A percentile compares a stretch with the other conserved stretches of the same genome.
These are phyloP conservation scores for Xylariaceae sp. DNA, from an alignment of 2,329 filamentous ascomycete genomes.

Conservation along the genomic window DNA sequence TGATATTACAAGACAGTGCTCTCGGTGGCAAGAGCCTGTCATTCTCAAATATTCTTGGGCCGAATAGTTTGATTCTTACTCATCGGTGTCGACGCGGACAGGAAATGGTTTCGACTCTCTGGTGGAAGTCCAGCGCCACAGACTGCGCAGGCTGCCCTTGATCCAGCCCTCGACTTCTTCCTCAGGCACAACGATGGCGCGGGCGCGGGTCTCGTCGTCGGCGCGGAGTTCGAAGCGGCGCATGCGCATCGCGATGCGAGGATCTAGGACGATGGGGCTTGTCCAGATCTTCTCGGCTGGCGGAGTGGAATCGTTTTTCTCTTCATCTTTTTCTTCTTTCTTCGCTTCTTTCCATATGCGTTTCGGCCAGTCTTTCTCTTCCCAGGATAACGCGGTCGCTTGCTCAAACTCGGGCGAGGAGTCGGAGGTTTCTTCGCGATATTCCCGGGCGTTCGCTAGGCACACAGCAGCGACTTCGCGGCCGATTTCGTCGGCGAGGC, in stretches of 20 bases:
- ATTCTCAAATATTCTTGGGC: background rate
- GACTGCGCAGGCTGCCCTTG: slow-evolving; percentile 62
- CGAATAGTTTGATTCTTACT: slow-evolving; percentile 1
- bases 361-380: slow-evolving; percentile 87
- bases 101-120: slow-evolving; percentile 40
- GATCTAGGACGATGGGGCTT: slow-evolving; percentile 76
- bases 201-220: slow-evolving; percentile 73
- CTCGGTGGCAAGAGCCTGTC: background rate
- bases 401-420: slow-evolving; percentile 62
- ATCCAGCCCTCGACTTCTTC: slow-evolving; percentile 75
- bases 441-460: slow-evolving; percentile 65
- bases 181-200: slow-evolving; percentile 66
- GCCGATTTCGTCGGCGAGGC: slow-evolving; percentile 86
- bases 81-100: slow-evolving; percentile 6
- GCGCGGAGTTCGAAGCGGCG: slow-evolving; percentile 73
- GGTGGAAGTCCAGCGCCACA: slow-evolving; percentile 59
- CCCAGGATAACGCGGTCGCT: slow-evolving; percentile 67
- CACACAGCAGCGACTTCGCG: slow-evolving; percentile 87
- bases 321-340: slow-evolving; percentile 43
- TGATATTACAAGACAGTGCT: slow-evolving; percentile 15
- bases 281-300: slow-evolving; percentile 74
- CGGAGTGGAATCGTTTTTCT: slow-evolving; percentile 29
- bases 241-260: slow-evolving; percentile 80
- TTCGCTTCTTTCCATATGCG: slow-evolving; percentile 67
- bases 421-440: slow-evolving; percentile 49